Base-by-base conservation (phyloP, 2,329 filamentous ascomycete genomes). In the Fusarium anguioides region DNA sequence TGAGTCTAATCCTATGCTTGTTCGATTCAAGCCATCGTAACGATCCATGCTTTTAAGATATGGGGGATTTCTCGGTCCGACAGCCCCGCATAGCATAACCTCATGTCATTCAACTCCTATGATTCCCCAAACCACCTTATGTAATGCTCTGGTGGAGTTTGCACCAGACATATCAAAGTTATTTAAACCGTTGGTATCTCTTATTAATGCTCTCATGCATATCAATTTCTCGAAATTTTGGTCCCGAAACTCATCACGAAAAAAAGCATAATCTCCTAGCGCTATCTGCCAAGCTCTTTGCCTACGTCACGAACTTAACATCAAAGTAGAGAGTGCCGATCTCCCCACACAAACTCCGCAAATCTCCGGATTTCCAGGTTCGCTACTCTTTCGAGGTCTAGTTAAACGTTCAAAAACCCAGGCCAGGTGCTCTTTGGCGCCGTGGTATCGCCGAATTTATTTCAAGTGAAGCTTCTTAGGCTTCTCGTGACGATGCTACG, bases 341-440 rank as follows among this genome's bases (percentile, higher is more conserved):
- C 66, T 69, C 66, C 53, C 66, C 66, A 56, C 66, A 64, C 57
- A 53, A 44, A 64, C 66, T 67, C 66, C 62, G 57, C 62, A 67
- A 40, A 55, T 44, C 63, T 69, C 66, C 62, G 64, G 66, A 52
- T 66, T 67, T 24, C 50, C 41, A 56, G 47, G 56, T 52, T 61
- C 31, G 29, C 36, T 53, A 40, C 17, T 29, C 23, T 39, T 49
- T 23, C 56, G 40, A 52, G 23, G 45, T 10, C 8, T 29, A 31
- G 29, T 31, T 31, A 14, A 49, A 21, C 6, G 4, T 18, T 24
- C 35, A 49, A 23, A 27, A 5, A 12, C n/a, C n/a, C n/a, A n/a
- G n/a, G n/a, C 26, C 59, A 44, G 35, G 57, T 58, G 39, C 27
- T 39, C 4, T n/a, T 33, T 52, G 49, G 20, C 54, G 53, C 64